Base-by-base conservation (phyloP, 495 filamentous ascomycete species). In the Xylaria scruposa region DNA sequence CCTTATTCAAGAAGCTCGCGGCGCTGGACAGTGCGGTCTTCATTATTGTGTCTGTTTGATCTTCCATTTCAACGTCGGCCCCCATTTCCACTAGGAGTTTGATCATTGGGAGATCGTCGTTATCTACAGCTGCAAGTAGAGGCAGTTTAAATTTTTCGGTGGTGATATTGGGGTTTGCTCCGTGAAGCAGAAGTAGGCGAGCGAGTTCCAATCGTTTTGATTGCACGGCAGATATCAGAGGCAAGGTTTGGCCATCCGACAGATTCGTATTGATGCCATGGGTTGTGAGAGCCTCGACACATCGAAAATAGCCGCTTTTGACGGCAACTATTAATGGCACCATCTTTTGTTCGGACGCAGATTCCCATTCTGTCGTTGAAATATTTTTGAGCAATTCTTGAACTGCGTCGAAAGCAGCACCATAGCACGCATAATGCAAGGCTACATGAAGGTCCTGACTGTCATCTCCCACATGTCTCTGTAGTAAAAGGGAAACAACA, bases 71-170 rank as follows among this genome's bases (percentile, higher is more conserved):
- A 36, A 59, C 3, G 4, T 59, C 31, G 17, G 29, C 56, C 13
- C 56, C 56, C 26, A 8, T 59, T 31, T 59, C 56, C 19, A 59
- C 31, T 3, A 59, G 56, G 56, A 59, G 31, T 19, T 59, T 59
- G 9, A 59, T 31, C 56, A 36, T 59, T 12, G 4, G 2, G 10
- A 59, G n/a, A 36, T 19, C 29, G 6, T 59, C 15, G 10, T 59
- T 33, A 17, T 59, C 17, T 8, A 59, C 56, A n/a, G 56, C 29
- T 7, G 13, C 6, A 33, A 36, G 56, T 1, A 59, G 56, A 59
- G 51, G 51, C 24, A 29, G 7, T 29, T 56, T 29, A 9, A 29
- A 56, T 21, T 26, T 26, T 13, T 26, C 24, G 21, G 51, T 56
- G 8, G 51, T 29, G 3, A 56, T 29, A 15, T 56, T 29, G 51